Evolutionary conservation across 306 rosid genomes (phyloP), one percentile per base, ranked within the genome.

Genomic region (Trifolium repens): DNA sequence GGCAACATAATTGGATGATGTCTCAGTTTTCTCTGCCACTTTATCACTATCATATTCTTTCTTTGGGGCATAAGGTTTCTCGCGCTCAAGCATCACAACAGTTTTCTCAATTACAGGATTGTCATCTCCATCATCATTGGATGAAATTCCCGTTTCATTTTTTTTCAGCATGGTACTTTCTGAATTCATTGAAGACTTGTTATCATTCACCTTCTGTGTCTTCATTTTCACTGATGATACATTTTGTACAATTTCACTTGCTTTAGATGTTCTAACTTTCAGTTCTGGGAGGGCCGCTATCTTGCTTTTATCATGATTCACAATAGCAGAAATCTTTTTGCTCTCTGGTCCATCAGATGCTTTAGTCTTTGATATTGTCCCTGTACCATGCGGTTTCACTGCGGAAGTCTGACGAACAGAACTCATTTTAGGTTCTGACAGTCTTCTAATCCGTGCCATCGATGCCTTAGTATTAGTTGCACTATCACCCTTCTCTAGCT

Each of bases 231-330:
- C 76, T 27, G 85, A 57, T 75, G 89, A 50, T 71, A 71, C 83
- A 70, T 83, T 84, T 75, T 77, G 84, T 40, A 79, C 82, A 81
- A 52, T 54, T 54, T 77, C 88, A 78, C 86, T 88, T 75, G 87
- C 88, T 60, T 80, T 92, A 24, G 93, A 19, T 65, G 96, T 92
- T 84, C 85, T 88, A 74, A 92, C 88, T 81, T 96, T 96, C 82
- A 96, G 87, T 84, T 96, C 99, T 32, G 99, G 96, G 15, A 92
- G 98, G 69, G 90, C 88, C 19, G 97, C 97, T 46, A 89, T 88
- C 85, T 85, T 96, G 88, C 88, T 92, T 84, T 82, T 88, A 83
- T 96, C 97, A 72, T 88, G 79, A 81, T 60, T 92, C 76, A 96
- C 86, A 52, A 96, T 89, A 13, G 93, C 96, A 30, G 98, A 92